Evolutionary conservation across 305 asterid species (phyloP).

Genomic region (Solanum aculeatissimum): DNA sequence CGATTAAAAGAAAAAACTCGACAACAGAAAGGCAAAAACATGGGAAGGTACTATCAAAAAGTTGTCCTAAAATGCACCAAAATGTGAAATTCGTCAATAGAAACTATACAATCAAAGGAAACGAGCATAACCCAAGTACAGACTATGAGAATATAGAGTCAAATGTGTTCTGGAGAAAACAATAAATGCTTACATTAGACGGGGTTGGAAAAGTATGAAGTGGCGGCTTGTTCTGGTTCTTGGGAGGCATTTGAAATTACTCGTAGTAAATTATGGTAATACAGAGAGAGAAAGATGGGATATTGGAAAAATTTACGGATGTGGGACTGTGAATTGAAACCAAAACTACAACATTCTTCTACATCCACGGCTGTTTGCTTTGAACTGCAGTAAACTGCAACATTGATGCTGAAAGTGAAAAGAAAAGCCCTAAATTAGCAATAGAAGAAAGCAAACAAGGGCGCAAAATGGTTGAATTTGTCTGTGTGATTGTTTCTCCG

Average conservation of each 20-base stretch:
- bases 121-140: not conserved
- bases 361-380: not conserved
- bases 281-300: not conserved
- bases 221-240: constrained; percentile 27
- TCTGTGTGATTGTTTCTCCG: not conserved
- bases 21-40: not conserved
- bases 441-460: not conserved
- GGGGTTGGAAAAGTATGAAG: constrained; percentile 18
- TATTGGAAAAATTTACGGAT: not conserved
- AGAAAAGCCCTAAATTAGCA: not conserved
- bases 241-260: constrained; percentile 27
- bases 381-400: not conserved
- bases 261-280: too few species aligned
- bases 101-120: not conserved
- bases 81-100: not conserved
- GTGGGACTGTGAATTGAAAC: constrained; percentile 14
- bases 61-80: not conserved
- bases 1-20: not conserved
- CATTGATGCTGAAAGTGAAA: constrained; percentile 26
- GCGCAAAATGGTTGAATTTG: not conserved
- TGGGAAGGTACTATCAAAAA: not conserved
- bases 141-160: not conserved
- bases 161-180: not conserved
- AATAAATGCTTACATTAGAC: constrained; percentile 17
- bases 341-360: constrained; percentile 1